Evolutionary conservation across 176 grass and related monocot species (phyloP).

Genomic region (Bonia amplexicaulis): DNA sequence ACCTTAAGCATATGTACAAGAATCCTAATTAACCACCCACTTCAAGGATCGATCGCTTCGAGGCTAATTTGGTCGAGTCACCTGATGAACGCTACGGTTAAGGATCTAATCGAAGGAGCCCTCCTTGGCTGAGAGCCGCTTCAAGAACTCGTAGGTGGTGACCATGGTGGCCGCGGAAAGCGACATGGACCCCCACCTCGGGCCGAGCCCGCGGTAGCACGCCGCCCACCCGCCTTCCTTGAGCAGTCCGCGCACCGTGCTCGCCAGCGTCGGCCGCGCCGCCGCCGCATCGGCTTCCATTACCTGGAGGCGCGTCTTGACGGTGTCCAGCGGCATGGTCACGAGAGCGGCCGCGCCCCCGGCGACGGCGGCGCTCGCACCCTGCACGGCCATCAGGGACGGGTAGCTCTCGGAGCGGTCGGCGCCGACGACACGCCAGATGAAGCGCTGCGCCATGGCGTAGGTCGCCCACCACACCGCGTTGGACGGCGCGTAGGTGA

Average conservation of each 20-base stretch:
- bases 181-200: slow-evolving; percentile 85
- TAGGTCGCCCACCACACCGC: slow-evolving; percentile 97
- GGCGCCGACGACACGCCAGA: slow-evolving; percentile 55
- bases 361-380: slow-evolving; percentile 64
- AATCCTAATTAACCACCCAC: slow-evolving; percentile 23
- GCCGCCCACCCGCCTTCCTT: slow-evolving; percentile 77
- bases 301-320: slow-evolving; percentile 94
- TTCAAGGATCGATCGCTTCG: not conserved
- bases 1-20: slow-evolving; percentile 30
- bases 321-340: slow-evolving; percentile 94
- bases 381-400: slow-evolving; percentile 74
- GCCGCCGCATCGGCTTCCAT: slow-evolving; percentile 47
- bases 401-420: slow-evolving; percentile 38
- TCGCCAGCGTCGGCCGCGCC: slow-evolving; percentile 41
- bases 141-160: slow-evolving; percentile 76
- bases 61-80: not conserved
- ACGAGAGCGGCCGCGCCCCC: slow-evolving; percentile 70
- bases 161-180: slow-evolving; percentile 81
- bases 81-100: slow-evolving; percentile 1
- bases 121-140: slow-evolving; percentile 71
- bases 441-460: slow-evolving; percentile 64
- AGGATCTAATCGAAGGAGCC: slow-evolving; percentile 34
- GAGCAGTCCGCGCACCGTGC: slow-evolving; percentile 60
- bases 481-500: slow-evolving; percentile 95
- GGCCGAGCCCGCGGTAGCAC: slow-evolving; percentile 75